Evolutionary conservation across 495 filamentous ascomycete genomes (phyloP).

Genomic region (Tricharina praecox): DNA sequence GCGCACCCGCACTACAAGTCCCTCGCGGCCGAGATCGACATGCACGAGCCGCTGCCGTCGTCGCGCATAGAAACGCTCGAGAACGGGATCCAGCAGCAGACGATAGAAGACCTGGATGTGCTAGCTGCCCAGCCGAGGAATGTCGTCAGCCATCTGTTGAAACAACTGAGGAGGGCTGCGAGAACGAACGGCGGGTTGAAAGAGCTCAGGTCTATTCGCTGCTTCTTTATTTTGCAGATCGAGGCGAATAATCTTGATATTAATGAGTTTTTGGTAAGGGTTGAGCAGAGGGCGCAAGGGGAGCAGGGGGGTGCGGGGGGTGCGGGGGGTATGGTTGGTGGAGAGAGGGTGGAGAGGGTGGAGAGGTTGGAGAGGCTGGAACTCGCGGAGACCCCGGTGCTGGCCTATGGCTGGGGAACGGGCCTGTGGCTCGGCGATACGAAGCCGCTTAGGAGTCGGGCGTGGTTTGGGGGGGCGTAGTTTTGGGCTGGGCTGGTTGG

Average conservation of each 20-base stretch:
- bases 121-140: neutral
- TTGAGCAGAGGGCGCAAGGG: neutral
- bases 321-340: neutral
- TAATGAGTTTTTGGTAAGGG: neutral
- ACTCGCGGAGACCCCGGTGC: neutral
- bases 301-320: neutral
- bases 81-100: neutral
- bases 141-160: neutral
- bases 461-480: neutral
- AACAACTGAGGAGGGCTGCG: neutral
- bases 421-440: neutral
- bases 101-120: neutral
- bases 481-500: neutral
- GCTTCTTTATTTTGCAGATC: neutral
- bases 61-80: neutral
- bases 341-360: neutral
- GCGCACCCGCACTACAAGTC: neutral
- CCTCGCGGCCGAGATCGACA: neutral
- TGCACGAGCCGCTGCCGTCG: neutral
- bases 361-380: neutral
- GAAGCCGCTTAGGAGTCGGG: neutral
- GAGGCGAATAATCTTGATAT: neutral
- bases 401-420: slow-evolving; percentile 1
- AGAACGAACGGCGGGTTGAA: neutral
- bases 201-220: neutral